Evolutionary conservation across 1,284 basidiomycete genomes (phyloP), one percentile per base, ranked within the genome.

Genomic region (Albatrellus sp.): DNA sequence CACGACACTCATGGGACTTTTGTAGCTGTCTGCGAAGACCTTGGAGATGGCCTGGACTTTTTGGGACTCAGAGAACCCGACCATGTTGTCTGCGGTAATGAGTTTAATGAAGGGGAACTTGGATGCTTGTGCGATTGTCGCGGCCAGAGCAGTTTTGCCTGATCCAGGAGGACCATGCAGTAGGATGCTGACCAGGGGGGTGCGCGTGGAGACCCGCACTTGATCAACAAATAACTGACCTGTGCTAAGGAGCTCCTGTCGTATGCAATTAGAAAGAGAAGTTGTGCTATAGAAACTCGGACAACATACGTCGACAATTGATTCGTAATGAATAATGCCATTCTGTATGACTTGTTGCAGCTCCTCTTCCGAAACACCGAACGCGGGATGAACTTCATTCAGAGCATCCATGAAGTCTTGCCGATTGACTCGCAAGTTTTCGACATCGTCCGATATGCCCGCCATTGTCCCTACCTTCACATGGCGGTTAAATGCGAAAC

Each of bases 91-190:
- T 0, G 96, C 90, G 12, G 92, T 90, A 51, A 98, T 80, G 42
- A 99, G 76, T 66, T 98, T 98, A 72, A 98, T 97, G 70, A 98
- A 99, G 0, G 96, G 96, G 65, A 87, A 98, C 50, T 85, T 74
- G 11, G 94, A 98, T 9, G 77, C 76, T 65, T 91, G 84, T 7
- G 94, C 96, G 47, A 98, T 96, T 7, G 89, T 90, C 3, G 92
- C 96, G 4, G 90, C 94, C 39, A 98, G 69, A 0, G 96, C 94
- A 0, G 94, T 94, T 70, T 98, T 98, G 34, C 96, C 96, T 2
- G 90, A 80, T 3, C 90, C 89, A 10, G 93, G 75, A 1, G 89
- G 85, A 4, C 91, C 94, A 56, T 96, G 88, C 42, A 98, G 68
- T 11, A 98, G 73, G 4, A 93, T 75, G 52, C 84, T 90, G 57